Conservation (phyloP, 1,284 basidiomycete species). For the Austroboletus rostrupii region DNA sequence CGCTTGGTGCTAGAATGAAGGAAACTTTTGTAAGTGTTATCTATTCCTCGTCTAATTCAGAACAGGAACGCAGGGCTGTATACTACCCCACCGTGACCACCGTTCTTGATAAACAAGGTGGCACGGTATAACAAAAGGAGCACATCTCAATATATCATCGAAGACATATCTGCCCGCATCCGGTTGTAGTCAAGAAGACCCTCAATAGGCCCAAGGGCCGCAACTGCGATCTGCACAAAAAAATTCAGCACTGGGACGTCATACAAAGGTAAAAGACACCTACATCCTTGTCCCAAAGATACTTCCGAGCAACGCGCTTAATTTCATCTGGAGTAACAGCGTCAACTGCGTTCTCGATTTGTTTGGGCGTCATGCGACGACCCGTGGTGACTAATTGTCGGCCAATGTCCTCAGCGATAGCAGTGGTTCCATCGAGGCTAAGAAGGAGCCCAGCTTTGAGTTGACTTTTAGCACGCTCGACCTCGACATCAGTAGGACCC, state of each 20-base stretch:
- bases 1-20: not conserved
- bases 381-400: slow-evolving; percentile 95
- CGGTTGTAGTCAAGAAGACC: slow-evolving; percentile 86
- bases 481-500: slow-evolving; percentile 80
- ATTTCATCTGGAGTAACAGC: slow-evolving; percentile 88
- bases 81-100: slow-evolving; percentile 16
- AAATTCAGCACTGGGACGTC: slow-evolving; percentile 10
- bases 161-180: slow-evolving; percentile 78
- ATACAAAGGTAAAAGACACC: slow-evolving; percentile 31
- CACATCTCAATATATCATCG: slow-evolving; percentile 57
- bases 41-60: slow-evolving; percentile 22
- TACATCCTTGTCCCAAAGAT: slow-evolving; percentile 94
- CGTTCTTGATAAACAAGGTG: not conserved
- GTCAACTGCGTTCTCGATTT: slow-evolving; percentile 93
- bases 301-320: slow-evolving; percentile 92
- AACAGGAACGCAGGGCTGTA: slow-evolving; percentile 15
- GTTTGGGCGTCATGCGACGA: slow-evolving; percentile 83
- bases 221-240: slow-evolving; percentile 63
- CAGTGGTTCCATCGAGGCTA: slow-evolving; percentile 90
- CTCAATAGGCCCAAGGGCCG: slow-evolving; percentile 82
- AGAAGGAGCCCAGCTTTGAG: slow-evolving; percentile 93
- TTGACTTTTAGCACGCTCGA: slow-evolving; percentile 96
- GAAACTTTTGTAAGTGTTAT: not conserved
- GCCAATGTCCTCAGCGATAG: slow-evolving; percentile 97
- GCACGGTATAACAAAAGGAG: not conserved